Conservation (phyloP, 495 filamentous ascomycete genomes). For the Lepidopterella palustris region DNA sequence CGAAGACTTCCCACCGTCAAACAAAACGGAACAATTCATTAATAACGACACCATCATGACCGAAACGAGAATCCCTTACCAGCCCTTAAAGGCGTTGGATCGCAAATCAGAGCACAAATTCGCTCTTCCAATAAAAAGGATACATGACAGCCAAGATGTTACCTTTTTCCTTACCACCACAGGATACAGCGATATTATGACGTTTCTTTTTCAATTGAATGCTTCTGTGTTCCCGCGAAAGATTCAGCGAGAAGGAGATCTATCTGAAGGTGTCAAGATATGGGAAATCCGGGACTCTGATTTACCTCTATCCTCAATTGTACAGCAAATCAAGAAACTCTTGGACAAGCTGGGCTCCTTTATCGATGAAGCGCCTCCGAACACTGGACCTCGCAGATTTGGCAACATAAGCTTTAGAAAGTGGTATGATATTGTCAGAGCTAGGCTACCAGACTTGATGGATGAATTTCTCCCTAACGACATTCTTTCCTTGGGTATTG, state of each 20-base stretch:
- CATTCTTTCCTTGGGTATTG: constrained; percentile 22
- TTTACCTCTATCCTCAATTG: constrained; percentile 50
- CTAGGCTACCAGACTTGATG: constrained; percentile 52
- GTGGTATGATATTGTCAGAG: constrained; percentile 67
- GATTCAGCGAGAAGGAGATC: constrained; percentile 24
- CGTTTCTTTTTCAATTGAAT: constrained; percentile 85
- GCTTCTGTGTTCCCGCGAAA: constrained; percentile 71
- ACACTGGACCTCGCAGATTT: constrained; percentile 78
- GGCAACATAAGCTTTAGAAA: constrained; percentile 83
- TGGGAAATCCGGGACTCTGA: constrained; percentile 50
- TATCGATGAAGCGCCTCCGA: constrained; percentile 73
- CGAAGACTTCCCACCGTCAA: not conserved
- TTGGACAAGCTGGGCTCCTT: constrained; percentile 56
- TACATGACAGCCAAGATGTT: constrained; percentile 76
- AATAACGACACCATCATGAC: constrained; percentile 11
- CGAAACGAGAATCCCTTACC: not conserved
- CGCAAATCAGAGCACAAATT: constrained; percentile 41
- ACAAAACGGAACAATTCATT: no score
- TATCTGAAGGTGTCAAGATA: constrained; percentile 31
- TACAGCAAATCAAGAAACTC: constrained; percentile 57
- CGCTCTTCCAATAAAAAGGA: constrained; percentile 59
- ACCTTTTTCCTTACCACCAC: constrained; percentile 64
- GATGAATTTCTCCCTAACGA: constrained; percentile 52
- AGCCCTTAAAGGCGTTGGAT: constrained; percentile 22
- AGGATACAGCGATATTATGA: constrained; percentile 79